Conservation (phyloP, 2,329 filamentous ascomycete species). For the Pseudocercospora ulei region DNA sequence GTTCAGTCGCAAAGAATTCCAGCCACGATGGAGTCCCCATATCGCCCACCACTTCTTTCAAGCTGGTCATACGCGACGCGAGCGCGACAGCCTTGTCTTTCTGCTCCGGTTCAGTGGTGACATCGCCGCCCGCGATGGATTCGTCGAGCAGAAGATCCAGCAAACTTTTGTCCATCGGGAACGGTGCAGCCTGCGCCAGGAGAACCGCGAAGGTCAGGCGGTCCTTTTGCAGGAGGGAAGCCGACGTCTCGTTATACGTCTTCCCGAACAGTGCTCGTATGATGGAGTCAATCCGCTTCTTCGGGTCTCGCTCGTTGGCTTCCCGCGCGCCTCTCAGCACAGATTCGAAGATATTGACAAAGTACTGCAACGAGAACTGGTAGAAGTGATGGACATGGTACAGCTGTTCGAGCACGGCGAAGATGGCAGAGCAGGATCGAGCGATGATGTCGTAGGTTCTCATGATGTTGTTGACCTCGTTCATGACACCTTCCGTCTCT, state of each 20-base stretch:
- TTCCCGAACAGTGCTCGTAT: constrained; percentile 84
- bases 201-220: constrained; percentile 90
- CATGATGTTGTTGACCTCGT: constrained; percentile 92
- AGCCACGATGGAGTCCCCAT: constrained; percentile 61
- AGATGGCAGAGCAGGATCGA: constrained; percentile 90
- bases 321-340: constrained; percentile 74
- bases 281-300: constrained; percentile 75
- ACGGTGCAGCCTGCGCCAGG: constrained; percentile 89
- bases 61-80: constrained; percentile 57
- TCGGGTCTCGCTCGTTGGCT: constrained; percentile 50
- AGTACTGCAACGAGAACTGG: constrained; percentile 97
- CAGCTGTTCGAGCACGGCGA: constrained; percentile 90
- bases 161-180: constrained; percentile 82
- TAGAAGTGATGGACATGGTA: constrained; percentile 99
- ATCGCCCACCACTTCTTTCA: constrained; percentile 62
- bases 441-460: constrained; percentile 89
- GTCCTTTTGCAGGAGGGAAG: constrained; percentile 87
- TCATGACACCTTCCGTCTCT: constrained; percentile 96
- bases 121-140: constrained; percentile 62
- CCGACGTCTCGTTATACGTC: constrained; percentile 84
- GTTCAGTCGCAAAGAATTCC: constrained; percentile 71
- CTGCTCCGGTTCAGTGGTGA: constrained; percentile 58
- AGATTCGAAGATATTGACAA: constrained; percentile 91
- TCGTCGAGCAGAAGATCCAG: constrained; percentile 80
- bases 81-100: constrained; percentile 59